Base-by-base conservation (phyloP, 1,284 basidiomycete genomes). In the Tylopilus sp. region DNA sequence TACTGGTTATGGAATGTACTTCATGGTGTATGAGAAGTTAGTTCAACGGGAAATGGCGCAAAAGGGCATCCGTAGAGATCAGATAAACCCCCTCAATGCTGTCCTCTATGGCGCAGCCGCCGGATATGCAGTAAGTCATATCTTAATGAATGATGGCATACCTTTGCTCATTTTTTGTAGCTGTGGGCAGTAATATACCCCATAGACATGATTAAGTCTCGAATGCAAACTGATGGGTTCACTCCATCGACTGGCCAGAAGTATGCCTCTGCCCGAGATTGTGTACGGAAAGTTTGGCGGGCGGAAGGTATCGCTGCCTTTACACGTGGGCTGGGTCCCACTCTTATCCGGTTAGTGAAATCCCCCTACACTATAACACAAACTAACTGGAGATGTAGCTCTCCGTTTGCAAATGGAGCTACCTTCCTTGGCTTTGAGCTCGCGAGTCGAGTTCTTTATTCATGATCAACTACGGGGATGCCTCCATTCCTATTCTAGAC, bases 171-270 rank as follows among this genome's bases (percentile, higher is more conserved):
- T 25, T 22, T 4, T 39, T 24, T 54, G 26, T 57, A 91, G 90
- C 75, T 92, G 25, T 92, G 90, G 90, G 85, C 81, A 24, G 76
- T 90, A 11, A 94, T 94, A 74, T 94, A 94, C 75, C 92, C 92
- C 9, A 86, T 94, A 70, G 94, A 96, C 72, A 92, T 97, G 81
- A 85, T 98, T 70, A 98, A 98, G 71, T 92, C 90, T 26, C 85
- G 94, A 52, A 88, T 98, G 77, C 96, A 98, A 74, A 98, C 94
- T 0, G 96, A 98, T 67, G 88, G 88, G 1, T 90, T 95, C 67
- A 80, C 84, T 40, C 76, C 83, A 7, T 72, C 82, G 20, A 85
- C 85, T 51, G 88, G 86, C 35, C 85, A 89, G 63, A 89, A 89
- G 68, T 98, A 95, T 76, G 80, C 77, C 37, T 90, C 89, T 13